Conservation (phyloP, 78 protist species). For the Dictyostelium purpureum region DNA sequence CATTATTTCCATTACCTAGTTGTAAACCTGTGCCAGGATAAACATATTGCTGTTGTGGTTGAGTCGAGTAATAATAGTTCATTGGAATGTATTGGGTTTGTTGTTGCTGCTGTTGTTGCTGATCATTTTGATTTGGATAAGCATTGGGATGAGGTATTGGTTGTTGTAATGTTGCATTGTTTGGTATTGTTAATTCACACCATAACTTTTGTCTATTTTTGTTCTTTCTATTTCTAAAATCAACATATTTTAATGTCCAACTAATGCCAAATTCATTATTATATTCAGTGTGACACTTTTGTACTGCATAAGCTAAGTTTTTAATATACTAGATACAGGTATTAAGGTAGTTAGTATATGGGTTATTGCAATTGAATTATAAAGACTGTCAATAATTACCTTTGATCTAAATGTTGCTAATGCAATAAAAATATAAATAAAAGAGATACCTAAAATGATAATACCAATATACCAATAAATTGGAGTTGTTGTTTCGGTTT, state of each 20-base stretch:
- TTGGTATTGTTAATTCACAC: conserved; percentile 62
- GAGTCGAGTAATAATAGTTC: conserved; percentile 29
- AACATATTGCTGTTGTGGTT: background rate
- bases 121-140: background rate
- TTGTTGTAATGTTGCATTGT: background rate
- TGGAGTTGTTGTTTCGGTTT: conserved; percentile 23
- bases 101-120: background rate
- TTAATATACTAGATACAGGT: conserved; percentile 7
- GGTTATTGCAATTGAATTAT: background rate
- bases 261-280: conserved; percentile 15
- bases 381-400: background rate
- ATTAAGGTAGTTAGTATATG: background rate
- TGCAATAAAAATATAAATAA: conserved; percentile 14
- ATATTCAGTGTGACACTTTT: conserved; percentile 19
- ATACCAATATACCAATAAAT: conserved; percentile 78
- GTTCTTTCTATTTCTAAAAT: conserved; percentile 45
- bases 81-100: conserved; percentile 52
- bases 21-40: conserved; percentile 2
- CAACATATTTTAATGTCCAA: conserved; percentile 57
- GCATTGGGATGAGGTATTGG: background rate
- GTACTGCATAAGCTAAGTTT: conserved; percentile 43
- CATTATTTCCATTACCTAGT: background rate
- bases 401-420: conserved; percentile 33
- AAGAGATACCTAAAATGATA: conserved; percentile 26
- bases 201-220: conserved; percentile 47